A percentile compares a stretch with the other conserved stretches of the same genome.
Evolutionary conservation across 495 filamentous ascomycete species (phyloP).

Genomic region (Penicillium manginii): DNA sequence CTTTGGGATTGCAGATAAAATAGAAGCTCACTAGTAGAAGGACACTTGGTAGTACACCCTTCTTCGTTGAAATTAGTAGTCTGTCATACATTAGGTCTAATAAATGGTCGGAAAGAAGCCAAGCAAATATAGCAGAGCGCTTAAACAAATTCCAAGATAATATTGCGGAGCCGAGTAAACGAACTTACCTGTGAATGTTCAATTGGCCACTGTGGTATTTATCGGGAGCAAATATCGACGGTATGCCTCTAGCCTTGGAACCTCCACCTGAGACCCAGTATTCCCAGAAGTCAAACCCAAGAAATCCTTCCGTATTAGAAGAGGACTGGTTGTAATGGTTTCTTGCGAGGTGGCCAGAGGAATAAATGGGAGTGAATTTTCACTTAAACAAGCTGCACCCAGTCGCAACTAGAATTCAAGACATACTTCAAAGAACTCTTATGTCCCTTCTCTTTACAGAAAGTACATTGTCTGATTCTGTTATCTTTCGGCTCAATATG

Average conservation of each 20-base stretch:
- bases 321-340: conserved; percentile 1
- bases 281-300: neutral
- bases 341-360: conserved; percentile 1
- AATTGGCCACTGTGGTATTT: no score
- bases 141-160: no score
- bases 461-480: conserved; percentile 11
- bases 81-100: no score
- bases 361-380: conserved; percentile 13
- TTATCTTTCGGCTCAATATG: neutral
- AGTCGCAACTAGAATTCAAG: conserved; percentile 5
- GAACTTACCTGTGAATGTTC: no score
- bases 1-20: neutral
- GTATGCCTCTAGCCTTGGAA: no score
- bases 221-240: no score
- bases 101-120: no score
- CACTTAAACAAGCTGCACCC: conserved; percentile 1
- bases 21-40: neutral
- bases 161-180: no score
- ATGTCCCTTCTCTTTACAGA: conserved; percentile 7
- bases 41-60: no score
- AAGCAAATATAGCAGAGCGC: no score
- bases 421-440: conserved; percentile 11
- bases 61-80: no score
- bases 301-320: conserved; percentile 7
- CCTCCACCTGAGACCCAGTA: neutral